Base-by-base conservation (phyloP, 1,139 yeast genomes). In the Blastobotrys elegans region DNA sequence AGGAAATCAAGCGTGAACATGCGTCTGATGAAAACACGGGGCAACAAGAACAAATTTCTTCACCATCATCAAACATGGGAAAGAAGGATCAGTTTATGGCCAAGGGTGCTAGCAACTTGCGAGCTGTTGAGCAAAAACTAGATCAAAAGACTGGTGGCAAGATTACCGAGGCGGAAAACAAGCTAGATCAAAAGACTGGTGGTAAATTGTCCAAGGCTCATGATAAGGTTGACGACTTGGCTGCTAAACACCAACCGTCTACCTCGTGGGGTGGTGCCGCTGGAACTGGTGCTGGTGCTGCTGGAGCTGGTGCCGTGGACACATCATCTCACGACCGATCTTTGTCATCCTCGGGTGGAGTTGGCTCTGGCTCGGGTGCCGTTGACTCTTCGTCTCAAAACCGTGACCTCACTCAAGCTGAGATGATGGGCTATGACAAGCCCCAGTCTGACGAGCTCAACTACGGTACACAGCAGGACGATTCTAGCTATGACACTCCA, bases 131-230 rank as follows among this genome's bases (percentile, higher is more conserved):
- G 17, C 14, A 32, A 10, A 40, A 40, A 29, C 21, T 37, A 18
- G 40, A 37, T 18, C 3, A 8, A 5, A 37, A 37, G 18, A 14
- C 40, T 37, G 40, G 40, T 37, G 40, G 43, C 22, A 39, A 27
- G 24, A 21, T 39, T 13, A 2, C 26, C 13, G 22, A 39, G 11
- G 11, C 14, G 22, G 17, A 39, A n/a, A 18, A 6, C 13, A 32
- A 41, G 22, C 17, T 41, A 11, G 44, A 41, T 22, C 13, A 21
- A 6, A 16, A 32, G 4, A 41, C 44, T 17, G 44, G 44, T 13
- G 44, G 44, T n/a, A 41, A 41, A n/a, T 29, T 26, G 17, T 24
- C 40, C n/a, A 33, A 39, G 22, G 33, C 34, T 22, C 10, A 14
- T 13, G 18, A 26, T 14, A 24, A 41, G 30, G 14, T 33, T 16